Conservation (phyloP, 805 yeast genomes). For the Lachancea nothofagi region DNA sequence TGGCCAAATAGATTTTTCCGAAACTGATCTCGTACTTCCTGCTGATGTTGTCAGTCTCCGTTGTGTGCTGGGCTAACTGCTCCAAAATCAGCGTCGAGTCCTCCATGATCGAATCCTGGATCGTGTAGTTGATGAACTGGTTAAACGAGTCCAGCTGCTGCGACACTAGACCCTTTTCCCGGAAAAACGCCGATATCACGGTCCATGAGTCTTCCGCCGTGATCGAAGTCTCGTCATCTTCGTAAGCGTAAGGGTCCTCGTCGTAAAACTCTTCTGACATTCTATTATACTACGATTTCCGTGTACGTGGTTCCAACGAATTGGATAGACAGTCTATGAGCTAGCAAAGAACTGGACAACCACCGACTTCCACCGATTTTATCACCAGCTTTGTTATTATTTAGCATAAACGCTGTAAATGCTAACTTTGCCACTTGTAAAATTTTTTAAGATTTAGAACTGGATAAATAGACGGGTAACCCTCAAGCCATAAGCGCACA, state of each 20-base stretch:
- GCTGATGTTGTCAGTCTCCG: constrained; percentile 83
- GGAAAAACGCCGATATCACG: constrained; percentile 92
- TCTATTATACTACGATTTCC: not conserved
- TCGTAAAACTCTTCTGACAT: constrained; percentile 29
- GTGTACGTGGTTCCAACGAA: not conserved
- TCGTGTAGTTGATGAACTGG: constrained; percentile 93
- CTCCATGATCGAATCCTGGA: constrained; percentile 95
- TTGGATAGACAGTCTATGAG: constrained; percentile 1
- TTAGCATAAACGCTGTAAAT: not conserved
- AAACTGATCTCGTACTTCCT: constrained; percentile 94
- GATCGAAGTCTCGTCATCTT: constrained; percentile 63
- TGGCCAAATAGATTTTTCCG: constrained; percentile 93
- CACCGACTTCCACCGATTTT: constrained; percentile 4
- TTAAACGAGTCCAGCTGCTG: constrained; percentile 98
- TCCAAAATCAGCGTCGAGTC: constrained; percentile 90
- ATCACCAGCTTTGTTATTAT: not conserved
- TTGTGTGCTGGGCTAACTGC: constrained; percentile 96
- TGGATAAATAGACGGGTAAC: not conserved
- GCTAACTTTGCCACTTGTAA: constrained; percentile 2
- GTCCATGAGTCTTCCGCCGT: constrained; percentile 99
- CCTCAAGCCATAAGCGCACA: too few species aligned
- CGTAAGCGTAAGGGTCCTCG: constrained; percentile 68
- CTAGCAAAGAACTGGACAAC: constrained; percentile 1
- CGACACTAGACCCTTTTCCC: constrained; percentile 93
- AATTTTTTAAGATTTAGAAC: not conserved